Evolutionary conservation across 345 rosid species (phyloP), one percentile per base, ranked within the genome.

Genomic region (Cochlearia excelsa): DNA sequence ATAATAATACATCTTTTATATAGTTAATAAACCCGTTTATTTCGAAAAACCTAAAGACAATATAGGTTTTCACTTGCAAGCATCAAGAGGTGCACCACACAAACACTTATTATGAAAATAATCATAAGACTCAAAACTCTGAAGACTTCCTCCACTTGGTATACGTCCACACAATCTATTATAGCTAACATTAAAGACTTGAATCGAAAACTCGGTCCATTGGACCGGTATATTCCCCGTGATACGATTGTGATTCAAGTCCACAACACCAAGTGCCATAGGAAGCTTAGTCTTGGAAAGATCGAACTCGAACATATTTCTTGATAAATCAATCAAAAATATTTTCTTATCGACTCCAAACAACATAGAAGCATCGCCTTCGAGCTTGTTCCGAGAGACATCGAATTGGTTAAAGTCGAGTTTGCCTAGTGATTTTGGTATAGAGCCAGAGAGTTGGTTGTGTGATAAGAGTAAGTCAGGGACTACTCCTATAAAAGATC

Each of bases 71-170:
- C 40, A 39, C 65, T 79, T 73, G 74, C 88, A 80, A 66, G 39
- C 66, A 0, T 30, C 49, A 30, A 90, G 91, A 5, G 94, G 97
- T 23, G 80, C 74, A 11, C 94, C 98, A 45, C 96, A 87, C 74
- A 91, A 62, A 77, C 98, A 91, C 65, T 68, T 56, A 35, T 85
- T 91, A 57, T 85, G 96, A 64, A 81, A 63, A 60, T 82, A 87
- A 0, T 77, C 2, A 7, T 74, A 63, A 55, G 60, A 59, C 61
- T 75, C 92, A 52, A 87, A 76, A 2, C 56, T 74, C 82, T 87
- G 87, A 72, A 87, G 51, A 54, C 23, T 34, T 11, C 94, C 94
- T 9, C 91, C 94, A 0, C 26, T 76, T 0, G 96, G 92, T 30
- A 91, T 85, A 58, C 47, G 46, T 7, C 96, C 90, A 57, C 96